Conservation (phyloP, 352 stramenopile species). For the Globisporangium paroecandrum region DNA sequence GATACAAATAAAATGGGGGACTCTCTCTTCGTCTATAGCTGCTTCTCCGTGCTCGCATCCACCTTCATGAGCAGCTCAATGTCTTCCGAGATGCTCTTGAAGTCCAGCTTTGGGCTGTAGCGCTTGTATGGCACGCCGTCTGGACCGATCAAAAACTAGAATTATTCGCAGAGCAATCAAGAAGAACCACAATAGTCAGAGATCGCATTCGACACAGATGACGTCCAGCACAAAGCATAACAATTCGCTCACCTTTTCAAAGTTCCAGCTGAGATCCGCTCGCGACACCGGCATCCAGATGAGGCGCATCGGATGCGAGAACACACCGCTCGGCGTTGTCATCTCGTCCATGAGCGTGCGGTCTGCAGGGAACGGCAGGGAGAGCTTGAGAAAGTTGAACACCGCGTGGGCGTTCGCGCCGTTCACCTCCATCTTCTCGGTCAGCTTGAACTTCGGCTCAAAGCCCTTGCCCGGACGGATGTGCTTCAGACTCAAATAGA, state of each 20-base stretch:
- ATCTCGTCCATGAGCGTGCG: slow-evolving; percentile 80
- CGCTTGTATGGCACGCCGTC: slow-evolving; percentile 76
- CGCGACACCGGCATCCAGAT: slow-evolving; percentile 84
- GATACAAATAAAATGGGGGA: slow-evolving; percentile 15
- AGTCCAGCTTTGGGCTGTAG: slow-evolving; percentile 76
- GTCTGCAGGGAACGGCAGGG: slow-evolving; percentile 65
- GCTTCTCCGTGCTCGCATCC: slow-evolving; percentile 34
- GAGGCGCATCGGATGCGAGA: slow-evolving; percentile 78
- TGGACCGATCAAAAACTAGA: slow-evolving; percentile 70
- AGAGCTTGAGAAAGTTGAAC: slow-evolving; percentile 77
- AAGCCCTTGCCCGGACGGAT: slow-evolving; percentile 74
- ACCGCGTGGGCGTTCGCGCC: slow-evolving; percentile 72
- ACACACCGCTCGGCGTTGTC: slow-evolving; percentile 69
- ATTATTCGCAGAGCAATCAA: neutral
- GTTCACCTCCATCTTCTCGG: slow-evolving; percentile 81
- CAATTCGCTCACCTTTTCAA: slow-evolving; percentile 57
- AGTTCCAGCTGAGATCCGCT: slow-evolving; percentile 80
- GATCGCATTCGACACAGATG: neutral
- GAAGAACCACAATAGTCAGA: slow-evolving; percentile 1
- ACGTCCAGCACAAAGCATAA: neutral
- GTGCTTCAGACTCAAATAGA: slow-evolving; percentile 68
- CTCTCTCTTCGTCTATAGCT: slow-evolving; percentile 17
- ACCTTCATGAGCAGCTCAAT: slow-evolving; percentile 57
- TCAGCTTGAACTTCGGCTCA: slow-evolving; percentile 63
- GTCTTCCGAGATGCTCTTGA: slow-evolving; percentile 61